Base-by-base conservation (phyloP, 331 rosid genomes). In the Cydonia oblonga region DNA sequence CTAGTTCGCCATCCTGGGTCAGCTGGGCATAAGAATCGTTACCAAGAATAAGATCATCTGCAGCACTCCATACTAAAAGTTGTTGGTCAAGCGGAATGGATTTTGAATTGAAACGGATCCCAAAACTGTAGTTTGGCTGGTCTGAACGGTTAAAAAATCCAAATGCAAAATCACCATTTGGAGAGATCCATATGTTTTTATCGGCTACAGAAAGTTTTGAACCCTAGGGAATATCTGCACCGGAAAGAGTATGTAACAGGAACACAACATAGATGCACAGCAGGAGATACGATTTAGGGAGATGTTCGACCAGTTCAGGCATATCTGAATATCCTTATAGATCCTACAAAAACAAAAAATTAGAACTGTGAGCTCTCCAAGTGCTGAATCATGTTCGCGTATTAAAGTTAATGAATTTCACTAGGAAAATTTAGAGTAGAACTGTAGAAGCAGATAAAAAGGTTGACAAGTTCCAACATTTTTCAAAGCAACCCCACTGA, bases 41-140 rank as follows among this genome's bases (percentile, higher is more conserved):
- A 73, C 90, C 74, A 30, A 89, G 92, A 54, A 72, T 32, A 18
- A 64, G 74, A 75, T 81, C 81, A 79, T 87, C 86, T 25, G 93
- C 97, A 72, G 84, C 89, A 79, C 97, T 80, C 97, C 96, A 91
- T 13, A 91, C 85, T 69, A 86, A 80, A 44, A 76, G 72, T 74
- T 81, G 96, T 77, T 86, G 66, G 29, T 71, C 79, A 44, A 49
- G 35, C 0, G 92, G 93, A 68, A 89, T 85, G 56, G 89, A 80
- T 72, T 84, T 83, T 1, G 92, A 79, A 78, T 83, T 86, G 89
- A 87, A 89, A 38, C 89, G 83, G 78, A 91, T 79, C 64, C 97
- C 97, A 33, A 80, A 64, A 42, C 90, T 83, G 53, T 75, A 86
- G 71, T 79, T 83, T n/a, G 87, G 88, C 70, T 84, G 86, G 70